These are phyloP conservation scores for Tricharina praecox DNA, from an alignment of 495 filamentous ascomycete genomes.

Conservation along the genomic window DNA sequence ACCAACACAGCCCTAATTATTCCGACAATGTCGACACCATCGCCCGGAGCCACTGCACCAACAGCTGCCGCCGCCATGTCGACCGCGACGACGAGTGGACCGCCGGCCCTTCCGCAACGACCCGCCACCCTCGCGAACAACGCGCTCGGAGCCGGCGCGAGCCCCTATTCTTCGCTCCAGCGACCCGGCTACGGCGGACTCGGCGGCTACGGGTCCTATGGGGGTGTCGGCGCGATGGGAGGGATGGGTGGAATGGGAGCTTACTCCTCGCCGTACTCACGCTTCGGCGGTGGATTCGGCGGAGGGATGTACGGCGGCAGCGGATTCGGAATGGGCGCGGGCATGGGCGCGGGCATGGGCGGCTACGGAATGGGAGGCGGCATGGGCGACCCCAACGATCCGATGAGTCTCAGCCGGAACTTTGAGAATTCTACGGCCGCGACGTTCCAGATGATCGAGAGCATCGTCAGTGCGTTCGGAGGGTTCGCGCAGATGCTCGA, in stretches of 20 bases:
- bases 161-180: conserved; percentile 51
- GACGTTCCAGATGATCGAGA: conserved; percentile 98
- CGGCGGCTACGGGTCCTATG: conserved; percentile 21
- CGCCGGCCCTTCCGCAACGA: conserved; percentile 62
- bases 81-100: conserved; percentile 31
- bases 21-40: conserved; percentile 26
- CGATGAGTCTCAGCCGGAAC: conserved; percentile 75
- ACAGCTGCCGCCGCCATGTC: conserved; percentile 30
- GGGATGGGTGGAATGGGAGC: conserved; percentile 33
- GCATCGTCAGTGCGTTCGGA: conserved; percentile 92
- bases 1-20: no score
- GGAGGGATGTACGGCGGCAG: conserved; percentile 51
- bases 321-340: conserved; percentile 36
- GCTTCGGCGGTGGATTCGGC: conserved; percentile 37
- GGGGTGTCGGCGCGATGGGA: conserved; percentile 31
- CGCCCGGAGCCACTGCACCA: conserved; percentile 29
- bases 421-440: conserved; percentile 85
- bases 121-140: conserved; percentile 59
- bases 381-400: conserved; percentile 65
- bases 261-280: conserved; percentile 31
- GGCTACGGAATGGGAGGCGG: conserved; percentile 40
- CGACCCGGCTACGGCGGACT: conserved; percentile 25
- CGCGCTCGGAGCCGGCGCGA: conserved; percentile 38
- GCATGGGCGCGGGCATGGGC: conserved; percentile 41
- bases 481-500: conserved; percentile 99